Percentiles rank a stretch among this genome's conserved stretches.
These are phyloP conservation scores for Mycena epipterygia DNA, from an alignment of 768 basidiomycete genomes.

Conservation along the genomic window DNA sequence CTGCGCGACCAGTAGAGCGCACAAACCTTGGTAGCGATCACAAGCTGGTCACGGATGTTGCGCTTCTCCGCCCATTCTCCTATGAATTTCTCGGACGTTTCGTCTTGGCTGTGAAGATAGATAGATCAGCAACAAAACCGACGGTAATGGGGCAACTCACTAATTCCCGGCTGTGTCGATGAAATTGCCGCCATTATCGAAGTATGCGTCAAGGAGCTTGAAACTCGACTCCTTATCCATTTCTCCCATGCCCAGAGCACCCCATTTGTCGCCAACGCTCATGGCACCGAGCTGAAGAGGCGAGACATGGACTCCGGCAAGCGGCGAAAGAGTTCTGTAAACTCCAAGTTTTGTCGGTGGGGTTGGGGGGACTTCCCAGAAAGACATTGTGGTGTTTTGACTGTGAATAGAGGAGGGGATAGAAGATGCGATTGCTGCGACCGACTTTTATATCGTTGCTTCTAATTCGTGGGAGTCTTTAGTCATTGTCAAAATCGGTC, in stretches of 20 bases:
- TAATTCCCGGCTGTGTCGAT: background rate
- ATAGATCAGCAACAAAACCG: background rate
- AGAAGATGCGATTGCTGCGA: too few relatives aligned
- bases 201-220: background rate
- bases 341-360: background rate
- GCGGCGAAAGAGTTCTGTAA: background rate
- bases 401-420: too few relatives aligned
- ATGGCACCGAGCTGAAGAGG: background rate
- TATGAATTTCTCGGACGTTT: constrained; percentile 65
- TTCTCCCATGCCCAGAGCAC: background rate
- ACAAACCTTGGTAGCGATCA: constrained; percentile 63
- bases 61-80: constrained; percentile 66
- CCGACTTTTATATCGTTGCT: too few relatives aligned
- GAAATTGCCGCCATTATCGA: background rate
- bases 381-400: too few relatives aligned
- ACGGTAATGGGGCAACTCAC: background rate
- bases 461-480: too few relatives aligned
- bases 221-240: background rate
- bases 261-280: background rate
- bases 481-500: too few relatives aligned
- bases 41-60: constrained; percentile 61
- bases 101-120: constrained; percentile 58
- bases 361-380: background rate
- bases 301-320: background rate
- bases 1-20: constrained; percentile 38